phyloP scores from a whole-genome alignment of 768 basidiomycete species.

The Trametes gibbosa region DNA sequence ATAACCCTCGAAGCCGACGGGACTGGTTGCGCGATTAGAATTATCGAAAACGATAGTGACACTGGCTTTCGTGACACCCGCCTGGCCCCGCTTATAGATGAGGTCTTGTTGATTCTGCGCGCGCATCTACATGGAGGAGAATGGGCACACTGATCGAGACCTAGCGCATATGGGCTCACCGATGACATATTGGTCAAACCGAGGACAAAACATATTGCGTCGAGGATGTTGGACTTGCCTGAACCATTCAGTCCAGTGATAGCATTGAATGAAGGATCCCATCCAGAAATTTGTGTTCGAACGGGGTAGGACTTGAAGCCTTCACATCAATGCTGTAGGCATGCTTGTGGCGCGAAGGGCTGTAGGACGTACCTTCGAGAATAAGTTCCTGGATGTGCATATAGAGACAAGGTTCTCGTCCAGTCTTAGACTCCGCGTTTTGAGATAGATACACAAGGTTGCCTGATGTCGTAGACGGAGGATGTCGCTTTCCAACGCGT shows the following conservation, averaged over 20 bases:
- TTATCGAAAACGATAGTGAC: constrained; percentile 99
- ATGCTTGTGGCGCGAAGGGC: neutral
- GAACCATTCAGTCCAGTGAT: constrained; percentile 96
- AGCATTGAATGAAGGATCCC: constrained; percentile 98
- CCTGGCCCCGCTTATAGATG: constrained; percentile 98
- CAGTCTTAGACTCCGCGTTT: neutral
- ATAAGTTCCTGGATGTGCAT: constrained; percentile 97
- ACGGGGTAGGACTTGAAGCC: constrained; percentile 99
- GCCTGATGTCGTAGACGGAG: no score
- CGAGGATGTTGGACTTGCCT: constrained; percentile 98
- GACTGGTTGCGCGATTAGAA: constrained; percentile 81
- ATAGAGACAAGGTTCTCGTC: constrained; percentile 19
- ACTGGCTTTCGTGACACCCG: constrained; percentile 94
- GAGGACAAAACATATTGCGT: constrained; percentile 98
- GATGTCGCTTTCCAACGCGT: neutral
- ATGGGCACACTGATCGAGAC: neutral
- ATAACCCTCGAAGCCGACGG: constrained; percentile 73
- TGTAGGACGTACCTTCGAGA: constrained; percentile 65
- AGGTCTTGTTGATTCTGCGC: constrained; percentile 95
- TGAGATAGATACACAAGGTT: neutral
- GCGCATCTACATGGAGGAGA: constrained; percentile 61
- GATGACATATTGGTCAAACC: constrained; percentile 97
- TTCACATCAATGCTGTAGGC: constrained; percentile 27
- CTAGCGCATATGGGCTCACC: constrained; percentile 40
- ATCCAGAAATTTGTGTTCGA: constrained; percentile 91